These are phyloP conservation scores for Dactylella cylindrospora DNA, from an alignment of 2,329 filamentous ascomycete species.

Conservation along the genomic window DNA sequence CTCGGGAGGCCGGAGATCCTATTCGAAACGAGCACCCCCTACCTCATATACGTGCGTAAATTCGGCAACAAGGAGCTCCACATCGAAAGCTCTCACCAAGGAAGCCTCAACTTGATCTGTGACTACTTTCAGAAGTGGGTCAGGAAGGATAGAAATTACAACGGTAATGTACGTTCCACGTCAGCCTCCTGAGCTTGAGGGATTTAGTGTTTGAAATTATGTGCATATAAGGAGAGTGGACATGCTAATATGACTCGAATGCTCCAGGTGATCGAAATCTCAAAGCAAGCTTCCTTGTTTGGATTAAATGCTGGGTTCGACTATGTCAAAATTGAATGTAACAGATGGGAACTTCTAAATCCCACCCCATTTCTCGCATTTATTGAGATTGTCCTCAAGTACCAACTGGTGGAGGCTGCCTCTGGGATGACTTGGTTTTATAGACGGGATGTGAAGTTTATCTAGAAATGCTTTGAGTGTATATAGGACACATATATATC, in stretches of 20 bases:
- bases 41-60: slow-evolving; percentile 41
- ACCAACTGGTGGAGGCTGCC: slow-evolving; percentile 29
- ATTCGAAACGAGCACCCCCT: slow-evolving; percentile 33
- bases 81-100: slow-evolving; percentile 41
- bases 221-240: too few species aligned
- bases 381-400: slow-evolving; percentile 40
- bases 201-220: slow-evolving; percentile 5
- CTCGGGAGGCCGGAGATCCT: slow-evolving; percentile 28
- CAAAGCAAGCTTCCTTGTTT: slow-evolving; percentile 37
- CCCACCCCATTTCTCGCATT: slow-evolving; percentile 40
- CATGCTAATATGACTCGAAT: too few species aligned
- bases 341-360: slow-evolving; percentile 39
- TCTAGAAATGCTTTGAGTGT: too few species aligned
- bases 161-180: slow-evolving; percentile 30
- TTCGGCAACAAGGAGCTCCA: slow-evolving; percentile 39
- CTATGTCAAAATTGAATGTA: slow-evolving; percentile 40
- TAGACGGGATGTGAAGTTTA: slow-evolving; percentile 20
- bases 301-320: slow-evolving; percentile 35
- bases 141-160: slow-evolving; percentile 36
- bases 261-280: slow-evolving; percentile 31
- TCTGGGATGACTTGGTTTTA: slow-evolving; percentile 41
- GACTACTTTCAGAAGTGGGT: slow-evolving; percentile 43
- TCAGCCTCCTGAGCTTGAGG: not conserved
- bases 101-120: slow-evolving; percentile 32
- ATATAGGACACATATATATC: too few species aligned